Base-by-base conservation (phyloP, 2,329 filamentous ascomycete genomes). In the Trichoderma pleuroti region DNA sequence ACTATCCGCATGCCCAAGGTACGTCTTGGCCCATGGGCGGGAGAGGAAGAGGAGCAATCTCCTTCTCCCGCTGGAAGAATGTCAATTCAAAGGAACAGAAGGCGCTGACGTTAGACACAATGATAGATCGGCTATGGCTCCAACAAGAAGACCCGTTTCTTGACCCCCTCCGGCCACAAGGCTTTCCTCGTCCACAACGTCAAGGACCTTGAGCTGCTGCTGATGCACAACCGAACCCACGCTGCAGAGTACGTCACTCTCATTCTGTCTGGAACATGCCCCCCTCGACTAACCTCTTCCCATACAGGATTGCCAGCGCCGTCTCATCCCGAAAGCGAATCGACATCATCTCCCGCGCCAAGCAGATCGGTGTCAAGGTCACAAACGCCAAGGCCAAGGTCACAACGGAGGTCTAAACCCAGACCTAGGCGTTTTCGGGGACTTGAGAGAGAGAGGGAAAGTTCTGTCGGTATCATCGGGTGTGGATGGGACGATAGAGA, bases 211-310 rank as follows among this genome's bases (percentile, higher is more conserved):
- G 95, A 99, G 86, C 92, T 99, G 75, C 91, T 99, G 81, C 89
- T 99, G 80, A 99, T 99, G 96, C 96, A 99, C 92, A 98, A 98
- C 93, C 92, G 92, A 84, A 97, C 94, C 85, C 98, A 93, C 87
- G 96, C 96, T 83, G 96, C 96, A 83, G 96, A 99, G 94, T 98
- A 94, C 80, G 93, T 90, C 71, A 21, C 42, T 56, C 36, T 54
- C 5, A 3, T 14, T 26, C 26, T 42, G 16, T 10, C 26, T 26
- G 32, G 26, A 49, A n/a, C 54, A 21, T 59, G 8, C n/a, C 34
- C 24, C 21, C 60, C 16, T 39, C 30, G n/a, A 16, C 49, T 69
- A 54, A 68, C 18, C 24, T 59, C 3, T 49, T 77, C 82, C 72
- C 59, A n/a, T 5, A 2, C 78, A 98, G 94, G 90, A 99, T 99